Evolutionary conservation across 176 grass and related monocot species (phyloP).

Genomic region (Aegilops sharonensis): DNA sequence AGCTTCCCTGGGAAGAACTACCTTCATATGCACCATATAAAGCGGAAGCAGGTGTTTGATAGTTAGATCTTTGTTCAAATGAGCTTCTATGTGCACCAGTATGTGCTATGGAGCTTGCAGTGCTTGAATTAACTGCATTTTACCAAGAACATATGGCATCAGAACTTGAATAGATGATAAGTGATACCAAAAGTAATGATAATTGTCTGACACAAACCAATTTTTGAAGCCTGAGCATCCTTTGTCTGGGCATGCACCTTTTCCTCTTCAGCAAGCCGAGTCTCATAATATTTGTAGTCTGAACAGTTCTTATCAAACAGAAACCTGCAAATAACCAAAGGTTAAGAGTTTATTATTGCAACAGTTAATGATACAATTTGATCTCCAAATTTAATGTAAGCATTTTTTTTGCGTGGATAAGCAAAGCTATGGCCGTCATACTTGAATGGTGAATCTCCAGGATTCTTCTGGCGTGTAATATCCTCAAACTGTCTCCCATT

Average conservation of each 20-base stretch:
- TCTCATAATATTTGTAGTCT: slow-evolving; percentile 93
- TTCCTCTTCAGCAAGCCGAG: slow-evolving; percentile 76
- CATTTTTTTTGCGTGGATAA: background rate
- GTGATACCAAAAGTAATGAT: background rate
- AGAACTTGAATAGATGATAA: background rate
- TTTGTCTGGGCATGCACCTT: slow-evolving; percentile 57
- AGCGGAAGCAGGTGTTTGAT: slow-evolving; percentile 77
- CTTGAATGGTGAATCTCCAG: slow-evolving; percentile 98
- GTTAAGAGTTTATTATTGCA: background rate
- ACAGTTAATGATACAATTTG: background rate
- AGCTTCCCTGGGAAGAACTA: slow-evolving; percentile 50
- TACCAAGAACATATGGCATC: slow-evolving; percentile 10
- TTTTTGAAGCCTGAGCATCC: slow-evolving; percentile 50
- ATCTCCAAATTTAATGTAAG: background rate
- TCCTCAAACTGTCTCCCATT: slow-evolving; percentile 95
- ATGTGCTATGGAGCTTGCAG: slow-evolving; percentile 47
- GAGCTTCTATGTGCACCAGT: slow-evolving; percentile 46
- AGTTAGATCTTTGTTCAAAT: slow-evolving; percentile 63
- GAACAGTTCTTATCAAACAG: slow-evolving; percentile 85
- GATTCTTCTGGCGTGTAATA: slow-evolving; percentile 86
- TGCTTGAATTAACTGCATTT: slow-evolving; percentile 46
- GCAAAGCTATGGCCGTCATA: slow-evolving; percentile 24
- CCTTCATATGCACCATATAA: slow-evolving; percentile 75
- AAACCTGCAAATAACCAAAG: slow-evolving; percentile 64
- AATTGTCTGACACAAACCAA: slow-evolving; percentile 37